These are phyloP conservation scores for Iris pallida DNA, from an alignment of 116 monocot species.

Conservation along the genomic window DNA sequence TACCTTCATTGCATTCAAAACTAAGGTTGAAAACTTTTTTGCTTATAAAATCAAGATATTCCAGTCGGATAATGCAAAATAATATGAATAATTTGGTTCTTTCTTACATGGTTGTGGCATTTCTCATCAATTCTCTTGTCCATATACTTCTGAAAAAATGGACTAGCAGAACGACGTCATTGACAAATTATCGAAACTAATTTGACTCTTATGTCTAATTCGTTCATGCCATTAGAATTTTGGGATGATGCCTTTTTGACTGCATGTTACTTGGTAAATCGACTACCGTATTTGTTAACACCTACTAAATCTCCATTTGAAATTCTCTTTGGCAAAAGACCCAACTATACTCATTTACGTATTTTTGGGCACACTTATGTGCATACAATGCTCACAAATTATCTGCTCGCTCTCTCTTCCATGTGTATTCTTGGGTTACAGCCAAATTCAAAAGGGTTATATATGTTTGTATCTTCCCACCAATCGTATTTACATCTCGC, in stretches of 20 bases:
- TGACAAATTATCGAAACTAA: too few relatives aligned
- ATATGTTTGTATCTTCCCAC: not conserved
- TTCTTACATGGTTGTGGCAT: not conserved
- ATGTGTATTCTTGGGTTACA: constrained; percentile 13
- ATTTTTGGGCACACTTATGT: constrained; percentile 4
- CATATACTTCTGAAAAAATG: too few relatives aligned
- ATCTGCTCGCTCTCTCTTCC: not conserved
- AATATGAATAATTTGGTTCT: not conserved
- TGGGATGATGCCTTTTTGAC: constrained; percentile 7
- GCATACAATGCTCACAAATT: constrained; percentile 8
- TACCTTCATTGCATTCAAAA: not conserved
- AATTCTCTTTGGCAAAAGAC: not conserved
- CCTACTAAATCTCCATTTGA: not conserved
- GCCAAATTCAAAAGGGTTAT: not conserved
- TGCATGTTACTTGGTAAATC: constrained; percentile 8
- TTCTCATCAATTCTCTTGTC: not conserved
- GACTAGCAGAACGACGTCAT: too few relatives aligned
- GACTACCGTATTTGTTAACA: not conserved
- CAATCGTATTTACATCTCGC: not conserved
- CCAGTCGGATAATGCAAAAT: not conserved
- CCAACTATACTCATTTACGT: not conserved
- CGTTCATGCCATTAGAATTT: constrained; percentile 3
- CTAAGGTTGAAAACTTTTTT: not conserved
- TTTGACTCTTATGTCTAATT: not conserved
- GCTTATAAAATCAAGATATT: not conserved